Conservation (phyloP, 2,329 filamentous ascomycete species). For the Taxawa tesnikishii region DNA sequence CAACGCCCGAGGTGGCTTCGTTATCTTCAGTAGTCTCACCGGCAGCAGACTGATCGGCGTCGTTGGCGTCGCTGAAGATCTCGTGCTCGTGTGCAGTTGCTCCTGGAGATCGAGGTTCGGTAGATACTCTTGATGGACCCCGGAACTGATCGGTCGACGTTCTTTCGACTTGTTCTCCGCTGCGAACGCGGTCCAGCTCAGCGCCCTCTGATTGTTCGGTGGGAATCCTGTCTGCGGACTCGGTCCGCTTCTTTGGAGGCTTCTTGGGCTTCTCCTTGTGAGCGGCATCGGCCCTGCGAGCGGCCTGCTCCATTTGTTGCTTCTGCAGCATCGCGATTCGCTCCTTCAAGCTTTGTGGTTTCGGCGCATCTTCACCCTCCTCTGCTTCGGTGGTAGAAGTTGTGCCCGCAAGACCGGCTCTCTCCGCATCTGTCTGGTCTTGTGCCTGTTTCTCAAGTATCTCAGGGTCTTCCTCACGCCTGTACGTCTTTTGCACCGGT, state of each 20-base stretch:
- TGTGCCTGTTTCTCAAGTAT: slow-evolving; percentile 52
- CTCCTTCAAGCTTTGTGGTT: slow-evolving; percentile 88
- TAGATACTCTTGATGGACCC: slow-evolving; percentile 14
- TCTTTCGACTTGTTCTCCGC: slow-evolving; percentile 20
- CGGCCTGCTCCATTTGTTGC: slow-evolving; percentile 82
- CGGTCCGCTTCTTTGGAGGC: slow-evolving; percentile 52
- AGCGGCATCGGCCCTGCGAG: slow-evolving; percentile 63
- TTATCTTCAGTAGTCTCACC: slow-evolving; percentile 51
- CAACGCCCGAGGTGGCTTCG: slow-evolving; percentile 52
- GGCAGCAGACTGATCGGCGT: slow-evolving; percentile 52
- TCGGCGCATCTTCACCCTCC: slow-evolving; percentile 67
- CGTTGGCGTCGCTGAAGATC: slow-evolving; percentile 48
- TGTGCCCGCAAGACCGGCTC: slow-evolving; percentile 42
- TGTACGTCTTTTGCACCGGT: slow-evolving; percentile 64
- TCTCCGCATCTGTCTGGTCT: slow-evolving; percentile 54
- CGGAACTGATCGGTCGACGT: slow-evolving; percentile 23
- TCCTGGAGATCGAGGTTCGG: slow-evolving; percentile 22
- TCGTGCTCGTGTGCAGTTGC: slow-evolving; percentile 33
- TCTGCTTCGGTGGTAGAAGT: slow-evolving; percentile 29
- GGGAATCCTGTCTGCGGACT: slow-evolving; percentile 27
- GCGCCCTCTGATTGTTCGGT: slow-evolving; percentile 23
- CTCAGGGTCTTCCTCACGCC: slow-evolving; percentile 73
- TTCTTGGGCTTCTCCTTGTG: slow-evolving; percentile 81
- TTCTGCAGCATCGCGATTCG: slow-evolving; percentile 88
- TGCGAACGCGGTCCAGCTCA: slow-evolving; percentile 23